Base-by-base conservation (phyloP, 306 rosid species). In the Cucurbita moschata region DNA sequence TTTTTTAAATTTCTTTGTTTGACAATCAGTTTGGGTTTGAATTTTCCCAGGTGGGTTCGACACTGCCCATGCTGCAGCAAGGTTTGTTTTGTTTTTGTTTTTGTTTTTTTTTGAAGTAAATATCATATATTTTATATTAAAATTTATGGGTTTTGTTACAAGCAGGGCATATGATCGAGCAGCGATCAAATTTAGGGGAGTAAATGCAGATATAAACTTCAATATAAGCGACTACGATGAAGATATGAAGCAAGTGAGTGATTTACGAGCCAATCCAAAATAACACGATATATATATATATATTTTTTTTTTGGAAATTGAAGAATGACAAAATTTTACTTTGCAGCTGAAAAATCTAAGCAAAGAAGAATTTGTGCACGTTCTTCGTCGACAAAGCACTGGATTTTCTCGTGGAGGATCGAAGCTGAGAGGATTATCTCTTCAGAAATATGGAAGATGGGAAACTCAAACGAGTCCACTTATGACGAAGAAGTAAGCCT, bases 181-280 rank as follows among this genome's bases (percentile, higher is more conserved):
- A 12, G 90, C 90, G 3, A 82, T 86, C 18, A 86, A 86, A 72
- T 86, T 86, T 74, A 67, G 90, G 4, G 90, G 90, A 73, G 74
- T 83, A 9, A 86, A 86, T 39, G 90, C 90, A 6, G 90, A 86
- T 76, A 86, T 86, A 73, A 86, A 86, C 76, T 86, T 79, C 38
- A 67, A 37, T 2, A 42, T 80, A 39, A 71, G 10, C 38, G 87
- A 86, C 60, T 86, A 86, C 61, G 86, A 70, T 7, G 86, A 86
- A 61, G 90, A 86, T 53, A 73, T 83, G 83, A 82, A 77, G 49
- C 87, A 77, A 77, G 89, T 83, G 35, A 49, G 7, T 0, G 0
- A 16, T 10, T 57, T 15, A 5, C 53, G 15, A 3, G 35, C 35
- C 35, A 30, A 30, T 30, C 35, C 35, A 30, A 30, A 30, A 30